Base-by-base conservation (phyloP, 768 basidiomycete species). In the Termitomyces sp. region DNA sequence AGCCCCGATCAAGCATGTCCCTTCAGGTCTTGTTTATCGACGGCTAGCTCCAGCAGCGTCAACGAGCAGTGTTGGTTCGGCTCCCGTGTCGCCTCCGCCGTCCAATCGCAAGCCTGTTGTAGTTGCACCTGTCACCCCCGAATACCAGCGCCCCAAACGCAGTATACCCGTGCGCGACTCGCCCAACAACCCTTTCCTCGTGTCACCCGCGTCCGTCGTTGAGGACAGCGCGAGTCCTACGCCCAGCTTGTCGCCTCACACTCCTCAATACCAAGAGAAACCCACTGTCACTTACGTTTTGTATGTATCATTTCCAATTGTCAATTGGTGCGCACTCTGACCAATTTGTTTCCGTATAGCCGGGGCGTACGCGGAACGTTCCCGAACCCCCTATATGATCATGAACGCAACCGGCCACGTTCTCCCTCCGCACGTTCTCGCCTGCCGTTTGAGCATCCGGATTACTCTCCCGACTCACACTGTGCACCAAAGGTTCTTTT, bases 201-300 rank as follows among this genome's bases (percentile, higher is more conserved):
- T 57, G 26, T 64, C 63, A 9, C 63, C 63, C 10, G 78, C 78
- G 1, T 75, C 78, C 26, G 62, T 67, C 12, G 49, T 61, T 18
- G 68, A 57, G 12, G 75, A 76, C 5, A 71, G 74, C 7, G 71
- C 73, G 13, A 69, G 66, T 28, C 74, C 73, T 10, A 69, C 71
- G 0, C 68, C 72, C 32, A 72, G 66, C 53, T 55, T 66, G 4
- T 68, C 71, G 28, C 67, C 71, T 0, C 80, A 82, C 14, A 72
- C 70, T 47, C 72, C 68, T 6, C 67, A 67, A 40, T 74, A 57
- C 16, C 44, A 78, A 36, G 88, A 89, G 68, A 80, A 79, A 64
- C 84, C 85, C 0, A 88, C 80, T 2, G 73, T 90, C 54, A 83
- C 83, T 30, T 87, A 87, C 66, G 89, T 91, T 50, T 90, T 90